These are phyloP conservation scores for Symbiodinium natans DNA, from an alignment of 73 alveolate species.

Conservation along the genomic window DNA sequence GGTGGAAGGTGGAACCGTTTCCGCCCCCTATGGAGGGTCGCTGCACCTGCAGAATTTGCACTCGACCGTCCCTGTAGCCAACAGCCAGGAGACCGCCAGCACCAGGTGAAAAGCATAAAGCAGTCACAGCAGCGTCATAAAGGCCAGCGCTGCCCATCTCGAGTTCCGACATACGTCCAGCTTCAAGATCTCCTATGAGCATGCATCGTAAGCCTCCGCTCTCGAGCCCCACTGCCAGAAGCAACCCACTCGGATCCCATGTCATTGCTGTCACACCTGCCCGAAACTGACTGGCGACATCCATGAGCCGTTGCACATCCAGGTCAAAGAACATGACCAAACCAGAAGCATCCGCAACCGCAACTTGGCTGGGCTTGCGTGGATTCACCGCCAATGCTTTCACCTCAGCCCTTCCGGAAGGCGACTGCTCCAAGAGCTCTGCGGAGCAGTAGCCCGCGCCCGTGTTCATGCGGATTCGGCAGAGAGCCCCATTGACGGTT, in stretches of 20 bases:
- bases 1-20: not conserved
- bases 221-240: conserved; percentile 60
- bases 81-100: conserved; percentile 48
- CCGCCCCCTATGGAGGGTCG: not conserved
- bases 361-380: not conserved
- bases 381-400: conserved; percentile 37
- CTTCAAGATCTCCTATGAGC: not conserved
- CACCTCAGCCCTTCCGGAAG: conserved; percentile 62
- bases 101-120: conserved; percentile 28
- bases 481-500: not conserved
- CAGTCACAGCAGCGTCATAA: conserved; percentile 34
- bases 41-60: not conserved
- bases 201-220: conserved; percentile 25
- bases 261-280: conserved; percentile 58
- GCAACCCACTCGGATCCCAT: conserved; percentile 44
- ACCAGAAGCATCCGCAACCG: conserved; percentile 49
- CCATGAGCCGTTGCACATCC: not conserved
- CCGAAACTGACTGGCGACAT: not conserved
- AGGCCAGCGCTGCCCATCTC: not conserved
- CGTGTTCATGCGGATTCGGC: not conserved
- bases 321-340: conserved; percentile 40
- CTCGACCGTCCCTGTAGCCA: conserved; percentile 72
- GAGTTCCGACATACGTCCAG: not conserved
- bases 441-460: conserved; percentile 23
- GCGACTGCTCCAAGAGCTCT: conserved; percentile 61